These are phyloP conservation scores for Fusarium acutatum DNA, from an alignment of 2,329 filamentous ascomycete species.

Conservation along the genomic window DNA sequence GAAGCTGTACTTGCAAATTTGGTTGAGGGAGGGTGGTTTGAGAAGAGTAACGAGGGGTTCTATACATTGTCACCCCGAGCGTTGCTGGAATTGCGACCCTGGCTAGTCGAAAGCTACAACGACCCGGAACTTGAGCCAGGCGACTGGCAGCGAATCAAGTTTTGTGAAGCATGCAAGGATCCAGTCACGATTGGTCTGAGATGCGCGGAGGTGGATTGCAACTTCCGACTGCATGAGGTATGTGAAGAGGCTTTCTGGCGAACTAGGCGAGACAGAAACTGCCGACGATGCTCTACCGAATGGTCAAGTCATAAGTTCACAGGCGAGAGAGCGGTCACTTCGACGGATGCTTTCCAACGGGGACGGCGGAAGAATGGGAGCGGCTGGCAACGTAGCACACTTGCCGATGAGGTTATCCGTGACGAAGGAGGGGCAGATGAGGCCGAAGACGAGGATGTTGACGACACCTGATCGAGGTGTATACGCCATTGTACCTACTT, in stretches of 20 bases:
- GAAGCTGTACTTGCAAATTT: slow-evolving; percentile 75
- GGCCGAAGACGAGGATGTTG: slow-evolving; percentile 36
- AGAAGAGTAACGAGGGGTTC: slow-evolving; percentile 74
- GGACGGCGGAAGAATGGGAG: slow-evolving; percentile 48
- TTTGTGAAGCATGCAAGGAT: slow-evolving; percentile 88
- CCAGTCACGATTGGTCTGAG: slow-evolving; percentile 87
- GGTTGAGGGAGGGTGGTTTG: slow-evolving; percentile 84
- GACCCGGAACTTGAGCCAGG: slow-evolving; percentile 67
- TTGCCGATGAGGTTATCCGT: slow-evolving; percentile 48
- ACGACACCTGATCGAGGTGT: slow-evolving; percentile 23
- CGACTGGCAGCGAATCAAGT: slow-evolving; percentile 81
- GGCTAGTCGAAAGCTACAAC: slow-evolving; percentile 91
- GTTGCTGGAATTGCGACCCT: slow-evolving; percentile 84
- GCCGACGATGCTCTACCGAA: slow-evolving; percentile 65
- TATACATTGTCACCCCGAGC: slow-evolving; percentile 80
- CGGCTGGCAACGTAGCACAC: slow-evolving; percentile 44
- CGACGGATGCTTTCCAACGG: slow-evolving; percentile 59
- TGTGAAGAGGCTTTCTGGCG: slow-evolving; percentile 80
- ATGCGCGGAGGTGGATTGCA: slow-evolving; percentile 74
- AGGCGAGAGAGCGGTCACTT: slow-evolving; percentile 65
- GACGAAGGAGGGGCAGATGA: slow-evolving; percentile 41
- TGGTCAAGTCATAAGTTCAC: slow-evolving; percentile 63
- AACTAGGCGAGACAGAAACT: slow-evolving; percentile 67
- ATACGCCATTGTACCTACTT: neutral
- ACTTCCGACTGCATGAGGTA: slow-evolving; percentile 76